Base-by-base conservation (phyloP, 2,329 filamentous ascomycete genomes). In the Leptographium galeiforme region DNA sequence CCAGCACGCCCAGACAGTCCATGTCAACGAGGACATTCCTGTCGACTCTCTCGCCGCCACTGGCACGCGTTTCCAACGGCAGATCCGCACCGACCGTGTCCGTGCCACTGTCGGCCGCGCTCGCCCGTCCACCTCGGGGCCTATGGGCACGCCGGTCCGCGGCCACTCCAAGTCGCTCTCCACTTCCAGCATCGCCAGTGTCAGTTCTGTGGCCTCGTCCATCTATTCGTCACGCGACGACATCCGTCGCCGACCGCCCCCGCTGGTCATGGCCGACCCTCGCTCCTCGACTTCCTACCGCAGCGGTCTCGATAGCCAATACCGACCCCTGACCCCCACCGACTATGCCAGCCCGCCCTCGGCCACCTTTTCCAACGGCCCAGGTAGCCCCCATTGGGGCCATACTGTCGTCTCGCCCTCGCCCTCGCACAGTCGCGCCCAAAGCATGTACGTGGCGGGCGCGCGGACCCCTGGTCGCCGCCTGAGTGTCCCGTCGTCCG, bases 21-120 rank as follows among this genome's bases (percentile, higher is more conserved):
- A 98, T 66, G 87, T 95, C 55, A 96, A 97, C 66, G 93, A 97
- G 66, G 89, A 96, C 54, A 98, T 98, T 38, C 93, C 93, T 4
- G 82, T 84, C 43, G 89, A 96, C 66, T 97, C 93, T 1, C 78
- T 97, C 19, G 93, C 93, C 16, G 93, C 91, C 5, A 93, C 88
- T 1, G 89, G 90, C 30, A 95, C 90, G 10, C 78, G 91, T 41
- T 96, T 95, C 62, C 91, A 96, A 63, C 79, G 91, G 57, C 90
- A 96, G 67, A 89, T 95, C 55, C 80, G 91, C 52, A 94, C 88
- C 0, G 90, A 96, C 59, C 77, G 89, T 55, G 85, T 38, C 50
- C 49, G 33, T 79, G 88, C 52, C 85, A 86, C 50, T 78, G 84
- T 79, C 32, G 79, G 78, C 55, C 77, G 90, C 59, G 84, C 87